Base-by-base conservation (phyloP, 129 eudicot genomes). In the Apium graveolens region DNA sequence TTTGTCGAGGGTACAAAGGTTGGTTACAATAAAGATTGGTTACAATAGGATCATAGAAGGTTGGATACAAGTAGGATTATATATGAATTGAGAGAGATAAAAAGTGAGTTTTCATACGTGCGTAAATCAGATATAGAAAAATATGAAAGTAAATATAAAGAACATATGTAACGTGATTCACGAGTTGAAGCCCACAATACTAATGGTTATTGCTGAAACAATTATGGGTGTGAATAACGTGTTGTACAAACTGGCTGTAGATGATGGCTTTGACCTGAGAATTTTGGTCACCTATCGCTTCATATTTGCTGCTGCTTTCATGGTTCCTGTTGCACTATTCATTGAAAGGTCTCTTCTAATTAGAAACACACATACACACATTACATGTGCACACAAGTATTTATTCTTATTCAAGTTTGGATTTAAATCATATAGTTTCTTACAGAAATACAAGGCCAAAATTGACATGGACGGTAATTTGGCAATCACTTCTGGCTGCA, bases 401-500 rank as follows among this genome's bases (percentile, higher is more conserved):
- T 5, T 48, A 3, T 13, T 0, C 3, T 48, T 3, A 16, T 48
- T 48, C 53, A 3, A 18, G 24, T 16, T 49, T 17, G n/a, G 7
- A 49, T 18, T 17, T 16, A 17, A 49, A 17, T 49, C 18, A 3
- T 17, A 18, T 49, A 2, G 57, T 49, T 17, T 49, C 7, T 49
- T 17, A 18, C 57, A 49, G 57, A 49, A 41, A 38, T 38, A 38
- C 5, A 8, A 78, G 85, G 76, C 79, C 85, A 20, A 38, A 38
- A 38, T 4, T 38, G 60, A 82, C 82, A 24, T 78, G 76, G 85
- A 73, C 1, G 65, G 79, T 82, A 11, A 3, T 65, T 42, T 73
- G 63, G 34, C 79, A 78, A 73, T 78, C 79, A 13, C 63, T 60
- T 53, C 37, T 78, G 14, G 32, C 70, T 82, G 85, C 70, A 1